phyloP scores from a whole-genome alignment of 1,284 basidiomycete species.

The Ganoderma leucocontextum region DNA sequence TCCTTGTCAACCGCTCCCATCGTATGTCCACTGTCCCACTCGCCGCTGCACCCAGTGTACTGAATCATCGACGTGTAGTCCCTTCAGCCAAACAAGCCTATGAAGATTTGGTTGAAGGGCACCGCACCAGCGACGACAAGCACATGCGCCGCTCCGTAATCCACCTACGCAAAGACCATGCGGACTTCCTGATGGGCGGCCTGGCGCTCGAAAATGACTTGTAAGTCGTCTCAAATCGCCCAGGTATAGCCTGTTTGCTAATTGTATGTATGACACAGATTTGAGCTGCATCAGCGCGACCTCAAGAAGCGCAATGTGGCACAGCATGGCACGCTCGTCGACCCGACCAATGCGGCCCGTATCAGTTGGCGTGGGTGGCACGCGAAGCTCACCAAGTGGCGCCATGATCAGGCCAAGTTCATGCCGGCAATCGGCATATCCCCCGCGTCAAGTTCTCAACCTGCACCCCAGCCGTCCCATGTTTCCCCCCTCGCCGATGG shows the following conservation, averaged over 20 bases:
- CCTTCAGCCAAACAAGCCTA: background rate
- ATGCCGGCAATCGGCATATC: background rate
- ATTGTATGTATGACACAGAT: background rate
- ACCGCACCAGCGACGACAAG: background rate
- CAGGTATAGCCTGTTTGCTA: background rate
- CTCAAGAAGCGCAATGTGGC: background rate
- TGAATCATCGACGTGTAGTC: no score
- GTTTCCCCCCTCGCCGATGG: no score
- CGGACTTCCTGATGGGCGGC: background rate
- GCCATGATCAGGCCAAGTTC: background rate
- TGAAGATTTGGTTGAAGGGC: background rate
- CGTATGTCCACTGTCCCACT: background rate
- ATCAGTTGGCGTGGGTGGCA: background rate
- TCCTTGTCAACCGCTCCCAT: background rate
- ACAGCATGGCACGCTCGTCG: background rate
- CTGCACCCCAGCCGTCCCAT: no score
- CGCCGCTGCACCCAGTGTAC: no score
- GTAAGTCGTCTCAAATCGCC: background rate
- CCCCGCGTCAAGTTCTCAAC: no score
- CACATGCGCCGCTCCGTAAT: background rate
- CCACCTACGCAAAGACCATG: background rate
- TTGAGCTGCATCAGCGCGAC: background rate
- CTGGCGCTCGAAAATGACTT: background rate
- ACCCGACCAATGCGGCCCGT: background rate
- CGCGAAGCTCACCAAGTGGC: background rate